These are phyloP conservation scores for Entomortierella parvispora DNA, from an alignment of 192 early-diverging fungal species.

Conservation along the genomic window DNA sequence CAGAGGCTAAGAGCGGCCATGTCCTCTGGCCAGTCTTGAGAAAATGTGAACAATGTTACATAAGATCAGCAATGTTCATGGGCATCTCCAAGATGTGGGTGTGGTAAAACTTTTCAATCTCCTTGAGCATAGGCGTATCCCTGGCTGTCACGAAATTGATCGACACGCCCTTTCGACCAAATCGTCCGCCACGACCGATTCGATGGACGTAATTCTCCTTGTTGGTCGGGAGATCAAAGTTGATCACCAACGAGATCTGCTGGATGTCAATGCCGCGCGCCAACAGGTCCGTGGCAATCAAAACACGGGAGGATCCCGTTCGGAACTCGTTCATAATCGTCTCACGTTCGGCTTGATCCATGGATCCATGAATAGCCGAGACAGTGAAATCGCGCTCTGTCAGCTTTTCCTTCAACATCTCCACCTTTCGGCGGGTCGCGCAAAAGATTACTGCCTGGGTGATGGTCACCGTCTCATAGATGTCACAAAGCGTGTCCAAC, in stretches of 20 bases:
- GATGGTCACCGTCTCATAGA: slow-evolving; percentile 96
- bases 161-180: slow-evolving; percentile 98
- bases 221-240: slow-evolving; percentile 95
- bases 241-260: slow-evolving; percentile 90
- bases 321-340: slow-evolving; percentile 99
- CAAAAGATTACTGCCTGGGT: slow-evolving; percentile 99
- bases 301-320: slow-evolving; percentile 89
- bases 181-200: slow-evolving; percentile 99
- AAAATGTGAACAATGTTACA: slow-evolving; percentile 46
- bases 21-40: neutral
- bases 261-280: slow-evolving; percentile 99
- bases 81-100: slow-evolving; percentile 99
- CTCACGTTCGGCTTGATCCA: slow-evolving; percentile 92
- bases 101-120: slow-evolving; percentile 90
- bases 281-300: slow-evolving; percentile 96
- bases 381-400: slow-evolving; percentile 87
- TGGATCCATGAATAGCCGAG: slow-evolving; percentile 96
- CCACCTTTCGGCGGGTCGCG: slow-evolving; percentile 97
- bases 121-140: slow-evolving; percentile 81
- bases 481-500: slow-evolving; percentile 95
- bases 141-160: slow-evolving; percentile 98
- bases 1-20: neutral
- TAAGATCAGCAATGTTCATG: slow-evolving; percentile 90
- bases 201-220: slow-evolving; percentile 99
- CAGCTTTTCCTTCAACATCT: slow-evolving; percentile 97